phyloP scores from a whole-genome alignment of 1,139 yeast species.

The Taphrina populina region DNA sequence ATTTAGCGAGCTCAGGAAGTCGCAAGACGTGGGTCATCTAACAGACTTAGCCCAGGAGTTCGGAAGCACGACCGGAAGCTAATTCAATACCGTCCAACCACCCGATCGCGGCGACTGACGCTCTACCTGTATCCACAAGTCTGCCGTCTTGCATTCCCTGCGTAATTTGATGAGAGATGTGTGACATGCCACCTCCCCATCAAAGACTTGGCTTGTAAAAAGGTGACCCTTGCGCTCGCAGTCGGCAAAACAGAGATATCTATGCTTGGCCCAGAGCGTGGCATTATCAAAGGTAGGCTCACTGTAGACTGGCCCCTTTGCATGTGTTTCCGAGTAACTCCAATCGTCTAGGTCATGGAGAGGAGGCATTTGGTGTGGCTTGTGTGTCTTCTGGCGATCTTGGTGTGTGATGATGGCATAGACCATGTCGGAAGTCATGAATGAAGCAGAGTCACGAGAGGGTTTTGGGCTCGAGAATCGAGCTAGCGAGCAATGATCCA shows the following conservation, averaged over 20 bases:
- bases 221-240: neutral
- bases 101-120: slow-evolving; percentile 6
- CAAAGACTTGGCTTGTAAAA: slow-evolving; percentile 13
- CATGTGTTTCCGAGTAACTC: slow-evolving; percentile 6
- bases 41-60: too few species aligned
- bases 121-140: slow-evolving; percentile 14
- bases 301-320: neutral
- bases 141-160: slow-evolving; percentile 5
- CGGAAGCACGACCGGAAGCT: too few species aligned
- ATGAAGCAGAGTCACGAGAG: too few species aligned
- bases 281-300: slow-evolving; percentile 10
- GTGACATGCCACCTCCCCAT: slow-evolving; percentile 20
- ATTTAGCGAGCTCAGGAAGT: too few species aligned
- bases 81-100: slow-evolving; percentile 18
- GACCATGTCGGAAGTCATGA: too few species aligned
- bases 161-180: slow-evolving; percentile 14
- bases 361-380: slow-evolving; percentile 6
- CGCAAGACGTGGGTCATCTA: too few species aligned
- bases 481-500: too few species aligned
- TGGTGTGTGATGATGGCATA: neutral
- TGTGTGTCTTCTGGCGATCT: neutral
- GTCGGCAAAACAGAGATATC: slow-evolving; percentile 12
- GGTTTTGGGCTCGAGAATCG: too few species aligned
- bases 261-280: slow-evolving; percentile 18
- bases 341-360: slow-evolving; percentile 11